Percentiles rank a stretch among this genome's conserved stretches.
Evolutionary conservation across 352 stramenopile genomes (phyloP).

Genomic region (Phytophthora cryptogea): DNA sequence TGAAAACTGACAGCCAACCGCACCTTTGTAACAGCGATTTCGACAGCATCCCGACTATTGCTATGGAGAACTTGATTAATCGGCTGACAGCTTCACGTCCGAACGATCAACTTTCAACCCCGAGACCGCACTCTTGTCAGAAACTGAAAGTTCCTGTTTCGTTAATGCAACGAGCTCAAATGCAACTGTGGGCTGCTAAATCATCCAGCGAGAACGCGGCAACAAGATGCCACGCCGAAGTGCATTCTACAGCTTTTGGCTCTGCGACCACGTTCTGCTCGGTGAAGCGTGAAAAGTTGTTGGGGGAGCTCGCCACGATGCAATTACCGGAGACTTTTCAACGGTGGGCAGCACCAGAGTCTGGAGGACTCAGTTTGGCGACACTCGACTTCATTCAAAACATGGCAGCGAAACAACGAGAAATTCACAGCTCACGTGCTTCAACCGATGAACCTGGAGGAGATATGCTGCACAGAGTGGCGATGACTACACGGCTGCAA

Average conservation of each 20-base stretch:
- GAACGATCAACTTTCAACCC: not conserved
- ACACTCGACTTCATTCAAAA: slow-evolving; percentile 21
- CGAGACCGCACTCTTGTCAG: not conserved
- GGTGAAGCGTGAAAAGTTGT: slow-evolving; percentile 30
- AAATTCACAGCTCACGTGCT: not conserved
- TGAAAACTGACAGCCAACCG: not conserved
- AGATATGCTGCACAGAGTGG: slow-evolving; percentile 13
- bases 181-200: slow-evolving; percentile 19
- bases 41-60: slow-evolving; percentile 2
- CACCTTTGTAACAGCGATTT: not conserved
- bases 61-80: slow-evolving; percentile 18
- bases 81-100: not conserved
- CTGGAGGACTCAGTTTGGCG: slow-evolving; percentile 9
- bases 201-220: not conserved
- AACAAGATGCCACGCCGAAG: not conserved
- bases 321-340: slow-evolving; percentile 10
- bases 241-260: not conserved
- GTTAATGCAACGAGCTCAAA: slow-evolving; percentile 28
- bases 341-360: slow-evolving; percentile 4
- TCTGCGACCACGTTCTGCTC: slow-evolving; percentile 33
- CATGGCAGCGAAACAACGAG: slow-evolving; percentile 13
- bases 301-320: slow-evolving; percentile 31
- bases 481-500: slow-evolving; percentile 15
- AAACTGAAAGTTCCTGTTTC: slow-evolving; percentile 8
- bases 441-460: not conserved